Evolutionary conservation across 164 flowering plant genomes (phyloP).

Genomic region (Vitis rupestris): DNA sequence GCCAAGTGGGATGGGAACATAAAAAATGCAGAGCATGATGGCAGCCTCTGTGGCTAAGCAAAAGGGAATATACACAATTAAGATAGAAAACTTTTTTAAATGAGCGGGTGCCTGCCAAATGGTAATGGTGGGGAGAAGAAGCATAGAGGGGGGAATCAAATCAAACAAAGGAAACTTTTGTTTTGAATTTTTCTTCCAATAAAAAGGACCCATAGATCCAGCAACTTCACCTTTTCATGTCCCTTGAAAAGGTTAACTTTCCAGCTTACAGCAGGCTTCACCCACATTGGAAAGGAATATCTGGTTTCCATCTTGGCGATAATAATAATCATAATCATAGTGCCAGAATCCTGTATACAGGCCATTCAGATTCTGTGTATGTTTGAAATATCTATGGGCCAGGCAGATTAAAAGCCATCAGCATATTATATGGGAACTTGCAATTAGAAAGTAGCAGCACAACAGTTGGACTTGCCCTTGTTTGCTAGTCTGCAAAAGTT

Average conservation of each 20-base stretch:
- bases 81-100: no score
- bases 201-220: no score
- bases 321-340: neutral
- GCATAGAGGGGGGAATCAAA: no score
- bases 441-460: neutral
- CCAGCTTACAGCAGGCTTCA: constrained; percentile 2
- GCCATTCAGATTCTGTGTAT: neutral
- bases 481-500: neutral
- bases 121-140: no score
- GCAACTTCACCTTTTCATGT: neutral
- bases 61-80: no score
- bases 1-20: no score
- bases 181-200: no score
- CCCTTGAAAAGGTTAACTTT: constrained; percentile 3
- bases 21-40: no score
- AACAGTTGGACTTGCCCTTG: neutral
- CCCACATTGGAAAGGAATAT: constrained; percentile 7
- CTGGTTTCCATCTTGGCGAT: neutral
- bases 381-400: neutral
- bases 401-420: neutral
- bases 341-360: neutral
- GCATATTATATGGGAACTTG: neutral
- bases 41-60: no score
- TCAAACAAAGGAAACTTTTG: no score
- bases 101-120: no score